These are phyloP conservation scores for Trichosporon faecale DNA, from an alignment of 1,284 basidiomycete species.

Conservation along the genomic window DNA sequence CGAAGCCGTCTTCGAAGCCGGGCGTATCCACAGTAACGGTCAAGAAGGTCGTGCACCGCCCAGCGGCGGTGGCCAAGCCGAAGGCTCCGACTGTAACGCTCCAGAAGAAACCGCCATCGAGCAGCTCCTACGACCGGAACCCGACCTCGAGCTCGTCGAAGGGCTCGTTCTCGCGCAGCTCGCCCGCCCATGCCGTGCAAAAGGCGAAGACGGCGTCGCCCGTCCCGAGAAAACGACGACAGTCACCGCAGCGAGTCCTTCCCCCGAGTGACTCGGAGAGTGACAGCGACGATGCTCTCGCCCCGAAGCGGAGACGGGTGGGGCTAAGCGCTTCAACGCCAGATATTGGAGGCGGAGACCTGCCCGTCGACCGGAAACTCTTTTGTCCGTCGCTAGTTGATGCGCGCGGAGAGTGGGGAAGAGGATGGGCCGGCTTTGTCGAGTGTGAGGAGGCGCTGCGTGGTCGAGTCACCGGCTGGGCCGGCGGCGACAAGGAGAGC, in stretches of 20 bases:
- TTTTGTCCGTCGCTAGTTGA: constrained; percentile 38
- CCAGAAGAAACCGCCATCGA: background rate
- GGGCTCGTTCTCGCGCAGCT: background rate
- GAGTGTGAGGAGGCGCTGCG: constrained; percentile 37
- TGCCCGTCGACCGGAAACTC: constrained; percentile 26
- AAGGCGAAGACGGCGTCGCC: constrained; percentile 14
- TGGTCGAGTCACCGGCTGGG: constrained; percentile 34
- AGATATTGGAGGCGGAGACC: constrained; percentile 21
- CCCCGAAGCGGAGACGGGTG: constrained; percentile 22
- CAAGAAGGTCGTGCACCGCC: constrained; percentile 23
- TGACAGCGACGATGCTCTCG: constrained; percentile 29
- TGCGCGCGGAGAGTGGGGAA: constrained; percentile 40
- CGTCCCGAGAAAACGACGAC: background rate
- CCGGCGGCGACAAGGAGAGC: constrained; percentile 24
- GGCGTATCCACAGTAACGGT: constrained; percentile 29
- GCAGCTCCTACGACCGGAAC: background rate
- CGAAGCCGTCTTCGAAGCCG: constrained; percentile 21
- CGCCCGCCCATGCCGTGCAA: background rate
- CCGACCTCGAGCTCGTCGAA: constrained; percentile 13
- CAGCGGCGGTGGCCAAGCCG: background rate
- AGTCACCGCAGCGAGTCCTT: constrained; percentile 22
- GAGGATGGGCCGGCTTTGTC: constrained; percentile 45
- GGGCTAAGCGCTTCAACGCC: constrained; percentile 12
- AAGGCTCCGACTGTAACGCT: background rate
- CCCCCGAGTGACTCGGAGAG: constrained; percentile 23